A percentile compares a stretch with the other conserved stretches of the same genome.
phyloP scores from a whole-genome alignment of 2,329 filamentous ascomycete species.

The Ascochyta fabae region DNA sequence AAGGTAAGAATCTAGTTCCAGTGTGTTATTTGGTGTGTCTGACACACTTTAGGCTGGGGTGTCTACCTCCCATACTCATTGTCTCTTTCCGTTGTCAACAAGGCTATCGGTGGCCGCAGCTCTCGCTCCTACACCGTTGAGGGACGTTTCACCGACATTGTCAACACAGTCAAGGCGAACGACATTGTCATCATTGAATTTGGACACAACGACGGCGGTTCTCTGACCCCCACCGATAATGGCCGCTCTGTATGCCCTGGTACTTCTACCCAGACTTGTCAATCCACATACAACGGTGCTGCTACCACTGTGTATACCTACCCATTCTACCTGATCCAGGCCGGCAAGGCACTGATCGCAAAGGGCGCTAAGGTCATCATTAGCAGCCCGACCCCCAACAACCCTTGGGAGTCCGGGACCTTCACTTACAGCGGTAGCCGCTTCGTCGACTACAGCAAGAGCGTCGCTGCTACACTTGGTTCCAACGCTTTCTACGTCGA shows the following conservation, averaged over 20 bases:
- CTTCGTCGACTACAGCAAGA: conserved; percentile 63
- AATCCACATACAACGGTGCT: conserved; percentile 59
- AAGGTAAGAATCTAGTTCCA: conserved; percentile 40
- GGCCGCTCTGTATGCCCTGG: conserved; percentile 66
- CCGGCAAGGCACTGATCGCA: conserved; percentile 59
- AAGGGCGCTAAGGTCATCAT: conserved; percentile 68
- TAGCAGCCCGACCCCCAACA: conserved; percentile 66
- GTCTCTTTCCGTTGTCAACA: conserved; percentile 63
- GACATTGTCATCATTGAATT: conserved; percentile 76
- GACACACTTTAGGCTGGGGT: conserved; percentile 63
- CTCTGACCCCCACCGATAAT: conserved; percentile 62
- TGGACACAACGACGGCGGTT: conserved; percentile 74
- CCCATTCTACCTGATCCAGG: conserved; percentile 65
- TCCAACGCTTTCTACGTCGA: conserved; percentile 60
- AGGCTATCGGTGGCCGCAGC: conserved; percentile 69
- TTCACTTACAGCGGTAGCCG: conserved; percentile 58
- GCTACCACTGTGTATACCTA: conserved; percentile 66
- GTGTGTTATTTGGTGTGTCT: neutral
- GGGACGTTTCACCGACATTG: conserved; percentile 67
- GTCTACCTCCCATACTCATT: conserved; percentile 63
- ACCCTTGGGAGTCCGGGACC: conserved; percentile 65
- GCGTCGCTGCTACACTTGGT: conserved; percentile 55
- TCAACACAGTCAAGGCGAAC: conserved; percentile 59
- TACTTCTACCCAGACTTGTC: conserved; percentile 61
- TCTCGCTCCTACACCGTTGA: conserved; percentile 72